Conservation (phyloP, 2,329 filamentous ascomycete species). For the Hymenoscyphus infarciens region DNA sequence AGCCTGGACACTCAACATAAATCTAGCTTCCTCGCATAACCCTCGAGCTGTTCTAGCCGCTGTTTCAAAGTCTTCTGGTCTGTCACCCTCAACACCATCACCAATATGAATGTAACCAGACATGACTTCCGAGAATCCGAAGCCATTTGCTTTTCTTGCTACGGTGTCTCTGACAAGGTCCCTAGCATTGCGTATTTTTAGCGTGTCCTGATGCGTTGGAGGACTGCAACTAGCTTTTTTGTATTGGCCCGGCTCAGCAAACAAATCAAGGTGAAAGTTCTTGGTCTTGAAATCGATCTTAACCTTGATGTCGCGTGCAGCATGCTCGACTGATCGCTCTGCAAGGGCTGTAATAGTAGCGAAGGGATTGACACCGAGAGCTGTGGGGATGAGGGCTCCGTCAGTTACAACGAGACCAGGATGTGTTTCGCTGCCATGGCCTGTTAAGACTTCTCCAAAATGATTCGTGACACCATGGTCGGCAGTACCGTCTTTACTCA, state of each 20-base stretch:
- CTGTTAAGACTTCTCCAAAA: conserved; percentile 55
- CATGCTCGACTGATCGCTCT: conserved; percentile 56
- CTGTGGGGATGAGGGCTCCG: conserved; percentile 56
- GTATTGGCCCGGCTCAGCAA: conserved; percentile 45
- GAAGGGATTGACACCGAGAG: conserved; percentile 63
- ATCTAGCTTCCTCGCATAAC: conserved; percentile 52
- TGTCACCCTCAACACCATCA: conserved; percentile 41
- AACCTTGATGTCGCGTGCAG: conserved; percentile 40
- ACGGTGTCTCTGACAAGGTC: conserved; percentile 36
- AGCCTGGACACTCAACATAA: conserved; percentile 56
- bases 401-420: conserved; percentile 60
- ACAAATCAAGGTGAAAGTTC: conserved; percentile 50
- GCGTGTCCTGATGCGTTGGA: conserved; percentile 21
- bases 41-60: conserved; percentile 50
- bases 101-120: conserved; percentile 54
- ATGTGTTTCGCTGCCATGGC: conserved; percentile 49
- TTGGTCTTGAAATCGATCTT: conserved; percentile 46
- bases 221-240: conserved; percentile 12
- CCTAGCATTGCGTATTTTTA: conserved; percentile 41
- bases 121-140: conserved; percentile 64
- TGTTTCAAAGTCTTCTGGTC: conserved; percentile 49
- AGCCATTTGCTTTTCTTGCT: conserved; percentile 42
- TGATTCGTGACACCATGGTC: conserved; percentile 58
- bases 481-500: conserved; percentile 57
- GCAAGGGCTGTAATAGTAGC: conserved; percentile 68